Percentiles rank a stretch among this genome's conserved stretches.
Conservation (phyloP, 108 stramenopile species). For the Skeletonema grethae region DNA sequence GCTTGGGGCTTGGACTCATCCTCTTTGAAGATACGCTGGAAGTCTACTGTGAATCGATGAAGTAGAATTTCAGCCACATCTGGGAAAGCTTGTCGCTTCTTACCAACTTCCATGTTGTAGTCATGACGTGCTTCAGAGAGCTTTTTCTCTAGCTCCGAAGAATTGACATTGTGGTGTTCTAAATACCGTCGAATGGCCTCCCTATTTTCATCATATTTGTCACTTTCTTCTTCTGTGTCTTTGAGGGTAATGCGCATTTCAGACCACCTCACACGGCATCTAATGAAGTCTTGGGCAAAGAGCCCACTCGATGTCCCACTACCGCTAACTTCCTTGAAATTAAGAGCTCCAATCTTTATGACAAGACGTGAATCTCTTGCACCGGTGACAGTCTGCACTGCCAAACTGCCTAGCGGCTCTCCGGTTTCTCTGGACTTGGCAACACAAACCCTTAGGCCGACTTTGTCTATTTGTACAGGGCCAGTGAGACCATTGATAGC, state of each 20-base stretch:
- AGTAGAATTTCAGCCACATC: conserved; percentile 61
- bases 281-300: conserved; percentile 66
- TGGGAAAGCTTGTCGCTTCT: conserved; percentile 25
- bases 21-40: conserved; percentile 83
- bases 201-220: conserved; percentile 44
- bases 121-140: conserved; percentile 44
- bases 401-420: conserved; percentile 69
- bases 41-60: conserved; percentile 80
- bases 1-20: conserved; percentile 18
- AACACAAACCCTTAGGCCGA: conserved; percentile 70
- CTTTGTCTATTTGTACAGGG: conserved; percentile 61
- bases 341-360: conserved; percentile 80
- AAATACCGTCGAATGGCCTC: conserved; percentile 43
- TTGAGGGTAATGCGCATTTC: conserved; percentile 76
- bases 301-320: conserved; percentile 26
- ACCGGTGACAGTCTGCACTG: conserved; percentile 80
- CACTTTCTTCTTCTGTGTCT: conserved; percentile 44
- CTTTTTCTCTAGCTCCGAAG: conserved; percentile 40
- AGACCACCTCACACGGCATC: conserved; percentile 79
- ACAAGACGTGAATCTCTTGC: conserved; percentile 71
- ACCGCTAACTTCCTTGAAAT: conserved; percentile 25
- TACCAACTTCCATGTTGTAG: conserved; percentile 25
- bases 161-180: conserved; percentile 46
- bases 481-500: conserved; percentile 59
- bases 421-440: conserved; percentile 49